Evolutionary conservation across 1,139 yeast genomes (phyloP).

Genomic region (Yamadazyma spencermartinsiae): DNA sequence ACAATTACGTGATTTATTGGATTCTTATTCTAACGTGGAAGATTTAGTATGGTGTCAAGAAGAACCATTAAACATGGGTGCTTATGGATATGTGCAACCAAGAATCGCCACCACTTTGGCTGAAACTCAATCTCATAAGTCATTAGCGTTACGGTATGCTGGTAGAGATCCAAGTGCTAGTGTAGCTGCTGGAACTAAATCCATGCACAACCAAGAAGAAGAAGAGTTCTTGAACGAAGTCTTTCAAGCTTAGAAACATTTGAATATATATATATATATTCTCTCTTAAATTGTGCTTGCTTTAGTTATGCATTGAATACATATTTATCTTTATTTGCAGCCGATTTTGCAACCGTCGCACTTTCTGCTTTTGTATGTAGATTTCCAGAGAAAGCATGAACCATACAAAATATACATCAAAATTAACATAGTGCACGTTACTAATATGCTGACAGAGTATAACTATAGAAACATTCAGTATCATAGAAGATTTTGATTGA

Average conservation of each 20-base stretch:
- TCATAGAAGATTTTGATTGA: too few species aligned
- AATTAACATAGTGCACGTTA: background rate
- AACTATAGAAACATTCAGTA: too few species aligned
- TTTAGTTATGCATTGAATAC: slow-evolving; percentile 7
- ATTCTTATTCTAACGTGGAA: slow-evolving; percentile 77
- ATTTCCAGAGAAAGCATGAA: background rate
- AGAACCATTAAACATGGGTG: slow-evolving; percentile 98
- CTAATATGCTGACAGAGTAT: too few species aligned
- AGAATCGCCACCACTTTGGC: slow-evolving; percentile 74
- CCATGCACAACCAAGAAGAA: slow-evolving; percentile 87
- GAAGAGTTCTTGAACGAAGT: slow-evolving; percentile 81
- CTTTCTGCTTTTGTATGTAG: background rate
- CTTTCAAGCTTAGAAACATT: slow-evolving; percentile 47
- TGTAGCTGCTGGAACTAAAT: slow-evolving; percentile 96
- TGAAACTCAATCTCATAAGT: slow-evolving; percentile 70
- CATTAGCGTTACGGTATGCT: slow-evolving; percentile 70
- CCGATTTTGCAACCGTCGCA: slow-evolving; percentile 1
- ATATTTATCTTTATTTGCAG: slow-evolving; percentile 6
- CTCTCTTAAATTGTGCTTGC: slow-evolving; percentile 2
- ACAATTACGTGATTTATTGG: slow-evolving; percentile 81
- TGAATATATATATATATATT: too few species aligned
- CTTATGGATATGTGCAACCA: slow-evolving; percentile 78
- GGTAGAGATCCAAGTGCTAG: slow-evolving; percentile 99
- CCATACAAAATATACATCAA: background rate
- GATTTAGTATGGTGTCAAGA: slow-evolving; percentile 98